Base-by-base conservation (phyloP, 345 rosid genomes). In the Microcos paniculata region DNA sequence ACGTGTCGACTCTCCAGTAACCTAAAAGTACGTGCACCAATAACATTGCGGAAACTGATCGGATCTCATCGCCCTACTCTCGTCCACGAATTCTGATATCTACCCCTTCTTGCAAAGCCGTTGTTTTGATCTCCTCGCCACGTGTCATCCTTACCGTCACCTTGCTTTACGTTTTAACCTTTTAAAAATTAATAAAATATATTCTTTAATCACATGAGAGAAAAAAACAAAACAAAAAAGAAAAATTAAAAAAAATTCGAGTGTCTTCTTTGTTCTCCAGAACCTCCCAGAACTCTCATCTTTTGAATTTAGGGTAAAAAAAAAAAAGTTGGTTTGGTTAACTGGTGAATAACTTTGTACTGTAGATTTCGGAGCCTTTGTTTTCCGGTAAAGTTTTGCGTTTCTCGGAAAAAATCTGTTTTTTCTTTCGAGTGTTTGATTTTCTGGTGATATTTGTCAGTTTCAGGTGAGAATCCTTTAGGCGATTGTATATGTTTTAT, bases 51-150 rank as follows among this genome's bases (percentile, higher is more conserved):
- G 90, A 83, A 89, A 93, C 84, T 89, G 98, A 93, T 93, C 88
- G 93, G 91, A 91, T 90, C 90, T 76, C 82, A 81, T 79, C 76
- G 56, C 81, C 69, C 73, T 30, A 68, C 82, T 89, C 95, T 89
- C 94, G 85, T 86, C 98, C 98, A 93, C 97, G 85, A 93, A 77
- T 89, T 90, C 80, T 84, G 97, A 88, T 87, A 79, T 87, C 78
- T n/a, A 63, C 42, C 78, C 23, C 52, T 66, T 65, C 84, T 43
- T 18, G 81, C 65, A 70, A 78, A 62, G 80, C 78, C 74, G 76
- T 65, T 73, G 80, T 66, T 64, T 82, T 73, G 90, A 89, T 85
- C 85, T 71, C 23, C 56, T 16, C 23, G 85, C 80, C 92, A 90
- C 93, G 94, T 89, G 97, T 86, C 89, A 28, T 23, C 48, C 6